Base-by-base conservation (phyloP, 2,329 filamentous ascomycete species). In the Colletotrichum noveboracense region DNA sequence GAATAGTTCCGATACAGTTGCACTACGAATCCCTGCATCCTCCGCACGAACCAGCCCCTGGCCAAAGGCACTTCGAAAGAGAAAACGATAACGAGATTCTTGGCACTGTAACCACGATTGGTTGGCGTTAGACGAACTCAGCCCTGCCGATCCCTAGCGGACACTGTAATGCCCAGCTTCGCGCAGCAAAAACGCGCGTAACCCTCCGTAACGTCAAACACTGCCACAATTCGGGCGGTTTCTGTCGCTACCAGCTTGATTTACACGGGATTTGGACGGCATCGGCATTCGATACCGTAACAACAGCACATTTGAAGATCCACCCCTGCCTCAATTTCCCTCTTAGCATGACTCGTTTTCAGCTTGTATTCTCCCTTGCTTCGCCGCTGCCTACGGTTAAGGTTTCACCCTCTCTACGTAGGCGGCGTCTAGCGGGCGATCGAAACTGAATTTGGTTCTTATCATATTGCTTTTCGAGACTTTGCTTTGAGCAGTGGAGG, bases 81-180 rank as follows among this genome's bases (percentile, higher is more conserved):
- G 64, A 66, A 36, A 70, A 70, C 68, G 68, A 70, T 9, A 70
- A 70, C 68, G 67, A 70, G 56, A 34, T 18, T n/a, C 58, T 32
- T 30, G 28, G 28, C 66, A 26, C 21, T n/a, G 30, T 6, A 21
- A 21, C 56, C 24, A 61, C 6, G 14, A 26, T 32, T 34, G 18
- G 18, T 61, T 61, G 14, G 36, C 7, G 10, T 30, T 43, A 21
- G 9, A 24, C 38, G n/a, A 66, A n/a, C 9, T 48, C 28, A 52
- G 26, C 62, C n/a, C 62, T 28, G 62, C 26, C 28, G 38, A 52
- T 52, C 62, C n/a, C 18, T 18, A 18, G 26, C 34, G 62, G 24
- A 24, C 16, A 24, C 1, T 18, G 21, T 65, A 21, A 48, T 52
- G 36, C 36, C 62, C 14, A 52, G 32, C n/a, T 18, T 65, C 26